Conservation (phyloP, 148 eudicot species). For the Amaranthus palmeri region DNA sequence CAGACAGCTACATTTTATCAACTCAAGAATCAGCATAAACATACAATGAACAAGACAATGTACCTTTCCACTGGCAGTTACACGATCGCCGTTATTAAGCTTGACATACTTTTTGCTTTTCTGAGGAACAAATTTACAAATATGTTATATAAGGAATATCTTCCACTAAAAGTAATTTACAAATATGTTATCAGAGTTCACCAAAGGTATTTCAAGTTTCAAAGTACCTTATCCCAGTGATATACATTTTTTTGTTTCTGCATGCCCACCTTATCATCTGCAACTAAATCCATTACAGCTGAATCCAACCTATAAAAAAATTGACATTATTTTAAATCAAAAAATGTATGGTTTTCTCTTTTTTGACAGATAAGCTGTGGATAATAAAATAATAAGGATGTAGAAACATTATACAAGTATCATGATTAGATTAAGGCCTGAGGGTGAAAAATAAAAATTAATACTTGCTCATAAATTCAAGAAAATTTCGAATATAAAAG, state of each 20-base stretch:
- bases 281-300: conserved; percentile 80
- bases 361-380: no score
- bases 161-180: neutral
- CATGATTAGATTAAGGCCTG: no score
- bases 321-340: neutral
- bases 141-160: conserved; percentile 11
- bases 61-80: conserved; percentile 96
- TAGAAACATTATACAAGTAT: no score
- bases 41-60: conserved; percentile 1
- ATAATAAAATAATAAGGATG: no score
- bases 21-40: conserved; percentile 1
- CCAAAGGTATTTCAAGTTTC: neutral
- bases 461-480: no score
- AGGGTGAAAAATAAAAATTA: no score
- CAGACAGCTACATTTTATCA: neutral
- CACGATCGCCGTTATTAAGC: conserved; percentile 81
- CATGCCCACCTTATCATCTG: conserved; percentile 65
- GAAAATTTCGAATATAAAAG: no score
- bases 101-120: conserved; percentile 87
- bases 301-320: conserved; percentile 62
- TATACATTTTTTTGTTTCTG: conserved; percentile 59
- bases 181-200: neutral
- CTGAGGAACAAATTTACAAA: conserved; percentile 32
- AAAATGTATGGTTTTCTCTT: neutral
- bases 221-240: conserved; percentile 89